Conservation (phyloP, 2,329 filamentous ascomycete species). For the Colletotrichum gigasporum region DNA sequence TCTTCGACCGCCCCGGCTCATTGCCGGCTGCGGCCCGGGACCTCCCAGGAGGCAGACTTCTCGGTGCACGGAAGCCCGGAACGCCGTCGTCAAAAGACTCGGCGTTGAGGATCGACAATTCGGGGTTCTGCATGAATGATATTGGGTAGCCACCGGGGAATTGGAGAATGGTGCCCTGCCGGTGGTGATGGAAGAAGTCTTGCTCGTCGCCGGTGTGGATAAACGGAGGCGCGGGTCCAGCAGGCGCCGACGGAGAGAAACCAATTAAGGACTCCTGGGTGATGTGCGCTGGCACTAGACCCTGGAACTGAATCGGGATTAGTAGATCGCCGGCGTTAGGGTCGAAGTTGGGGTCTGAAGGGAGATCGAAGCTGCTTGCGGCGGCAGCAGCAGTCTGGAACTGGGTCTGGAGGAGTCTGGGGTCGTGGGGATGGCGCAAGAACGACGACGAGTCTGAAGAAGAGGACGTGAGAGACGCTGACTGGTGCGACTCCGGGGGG, state of each 20-base stretch:
- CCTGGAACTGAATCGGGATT: constrained; percentile 16
- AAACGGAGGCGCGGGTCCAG: constrained; percentile 4
- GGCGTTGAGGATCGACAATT: constrained; percentile 56
- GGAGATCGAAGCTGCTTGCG: background rate
- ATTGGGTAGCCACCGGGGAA: constrained; percentile 13
- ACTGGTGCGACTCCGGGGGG: background rate
- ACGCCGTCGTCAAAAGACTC: constrained; percentile 53
- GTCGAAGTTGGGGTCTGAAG: constrained; percentile 3
- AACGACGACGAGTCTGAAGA: constrained; percentile 2
- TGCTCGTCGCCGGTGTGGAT: constrained; percentile 2
- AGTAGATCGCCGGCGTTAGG: constrained; percentile 7
- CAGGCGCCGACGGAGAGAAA: background rate
- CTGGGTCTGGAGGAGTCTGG: constrained; percentile 29
- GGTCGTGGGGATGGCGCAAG: constrained; percentile 32
- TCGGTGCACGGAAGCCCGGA: constrained; percentile 33
- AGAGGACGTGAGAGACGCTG: background rate
- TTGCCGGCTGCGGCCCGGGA: background rate
- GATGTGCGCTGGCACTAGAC: background rate
- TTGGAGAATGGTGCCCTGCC: constrained; percentile 1
- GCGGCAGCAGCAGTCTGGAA: constrained; percentile 9
- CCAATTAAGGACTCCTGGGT: background rate
- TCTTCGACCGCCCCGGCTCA: constrained; percentile 35
- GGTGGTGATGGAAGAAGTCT: background rate
- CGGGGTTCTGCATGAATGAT: constrained; percentile 39
- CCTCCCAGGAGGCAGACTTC: constrained; percentile 32